phyloP scores from a whole-genome alignment of 2,329 filamentous ascomycete genomes.

The Ophiostoma novo-ulmi region DNA sequence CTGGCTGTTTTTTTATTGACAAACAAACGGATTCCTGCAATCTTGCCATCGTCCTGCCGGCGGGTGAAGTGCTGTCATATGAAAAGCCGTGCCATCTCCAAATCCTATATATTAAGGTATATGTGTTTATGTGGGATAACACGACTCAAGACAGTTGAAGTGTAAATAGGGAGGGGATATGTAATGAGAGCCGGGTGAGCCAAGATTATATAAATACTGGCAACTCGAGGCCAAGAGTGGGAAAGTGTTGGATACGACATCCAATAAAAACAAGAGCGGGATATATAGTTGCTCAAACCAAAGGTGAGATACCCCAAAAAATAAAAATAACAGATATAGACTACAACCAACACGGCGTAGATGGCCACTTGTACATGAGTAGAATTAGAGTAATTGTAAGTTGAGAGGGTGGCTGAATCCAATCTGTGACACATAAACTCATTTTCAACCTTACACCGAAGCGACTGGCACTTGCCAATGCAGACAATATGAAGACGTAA shows the following conservation, averaged over 20 bases:
- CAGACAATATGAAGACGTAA: background rate
- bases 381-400: background rate
- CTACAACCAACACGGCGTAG: background rate
- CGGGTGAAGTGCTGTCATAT: background rate
- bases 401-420: conserved; percentile 1
- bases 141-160: background rate
- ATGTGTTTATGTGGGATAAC: background rate
- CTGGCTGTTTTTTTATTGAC: background rate
- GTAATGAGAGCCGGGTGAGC: background rate
- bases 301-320: background rate
- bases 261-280: conserved; percentile 6
- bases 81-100: background rate
- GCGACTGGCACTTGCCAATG: background rate
- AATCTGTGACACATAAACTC: background rate
- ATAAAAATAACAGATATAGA: background rate
- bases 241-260: background rate
- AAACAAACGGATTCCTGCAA: background rate
- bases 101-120: background rate
- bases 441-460: background rate
- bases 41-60: background rate
- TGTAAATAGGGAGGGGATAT: background rate
- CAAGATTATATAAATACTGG: background rate
- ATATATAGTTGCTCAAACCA: background rate
- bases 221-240: background rate
- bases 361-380: background rate